These are phyloP conservation scores for Picea sitchensis DNA, from an alignment of 75 land plant species.

Conservation along the genomic window DNA sequence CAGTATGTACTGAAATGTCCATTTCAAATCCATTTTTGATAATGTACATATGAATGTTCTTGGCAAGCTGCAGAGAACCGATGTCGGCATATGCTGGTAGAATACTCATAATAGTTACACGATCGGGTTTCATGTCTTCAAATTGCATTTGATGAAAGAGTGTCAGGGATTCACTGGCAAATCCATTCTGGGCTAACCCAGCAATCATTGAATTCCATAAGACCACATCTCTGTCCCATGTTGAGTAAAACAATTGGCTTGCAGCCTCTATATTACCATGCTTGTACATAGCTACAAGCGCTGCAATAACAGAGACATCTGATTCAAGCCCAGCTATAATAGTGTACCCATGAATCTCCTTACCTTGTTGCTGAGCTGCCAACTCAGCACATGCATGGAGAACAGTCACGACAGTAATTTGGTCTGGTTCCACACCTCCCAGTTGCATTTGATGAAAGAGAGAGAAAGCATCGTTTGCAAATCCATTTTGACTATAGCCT, in stretches of 20 bases:
- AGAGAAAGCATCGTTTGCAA: constrained; percentile 23
- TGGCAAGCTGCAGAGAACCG: constrained; percentile 36
- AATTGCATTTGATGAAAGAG: constrained; percentile 33
- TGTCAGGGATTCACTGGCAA: constrained; percentile 27
- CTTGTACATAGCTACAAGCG: constrained; percentile 50
- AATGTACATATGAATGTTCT: constrained; percentile 10
- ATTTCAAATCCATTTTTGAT: constrained; percentile 10
- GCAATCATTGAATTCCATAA: constrained; percentile 79
- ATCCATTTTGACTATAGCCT: constrained; percentile 33
- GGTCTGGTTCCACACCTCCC: constrained; percentile 26
- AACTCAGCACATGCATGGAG: constrained; percentile 31
- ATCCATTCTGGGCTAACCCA: constrained; percentile 49
- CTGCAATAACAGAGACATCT: neutral
- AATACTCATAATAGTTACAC: constrained; percentile 35
- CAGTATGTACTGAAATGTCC: constrained; percentile 12
- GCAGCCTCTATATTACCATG: constrained; percentile 40
- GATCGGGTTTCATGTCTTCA: constrained; percentile 20
- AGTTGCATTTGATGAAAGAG: constrained; percentile 34
- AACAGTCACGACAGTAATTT: constrained; percentile 22
- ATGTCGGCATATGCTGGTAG: constrained; percentile 35
- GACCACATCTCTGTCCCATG: constrained; percentile 32
- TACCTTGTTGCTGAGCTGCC: constrained; percentile 13
- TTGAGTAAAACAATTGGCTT: constrained; percentile 33
- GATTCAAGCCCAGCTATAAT: neutral
- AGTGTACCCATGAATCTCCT: neutral